phyloP scores from a whole-genome alignment of 495 filamentous ascomycete species.

The Trichoderma reesei region DNA sequence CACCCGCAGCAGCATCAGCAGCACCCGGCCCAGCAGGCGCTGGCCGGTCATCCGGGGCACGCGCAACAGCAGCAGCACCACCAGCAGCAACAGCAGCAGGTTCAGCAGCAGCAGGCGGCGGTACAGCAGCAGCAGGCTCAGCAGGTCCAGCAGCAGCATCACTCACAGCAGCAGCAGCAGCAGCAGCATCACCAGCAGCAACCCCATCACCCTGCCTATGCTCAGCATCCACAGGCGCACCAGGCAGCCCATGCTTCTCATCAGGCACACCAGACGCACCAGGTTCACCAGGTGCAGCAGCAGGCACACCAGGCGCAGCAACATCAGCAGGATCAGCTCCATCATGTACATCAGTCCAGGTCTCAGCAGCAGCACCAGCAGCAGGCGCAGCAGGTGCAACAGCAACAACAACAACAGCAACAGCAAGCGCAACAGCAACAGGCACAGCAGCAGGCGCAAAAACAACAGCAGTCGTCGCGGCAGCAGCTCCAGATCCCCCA shows the following conservation, averaged over 20 bases:
- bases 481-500: conserved; percentile 23
- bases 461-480: conserved; percentile 15
- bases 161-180: conserved; percentile 11
- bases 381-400: too few relatives aligned
- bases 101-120: conserved; percentile 10
- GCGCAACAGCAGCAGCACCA: conserved; percentile 4
- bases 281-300: conserved; percentile 24
- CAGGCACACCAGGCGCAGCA: conserved; percentile 29
- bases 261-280: conserved; percentile 17
- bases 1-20: conserved; percentile 6
- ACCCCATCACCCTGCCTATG: conserved; percentile 16
- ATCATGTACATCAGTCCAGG: conserved; percentile 17
- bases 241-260: conserved; percentile 25
- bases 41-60: conserved; percentile 17
- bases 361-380: conserved; percentile 17
- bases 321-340: conserved; percentile 23
- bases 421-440: conserved; percentile 11
- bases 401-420: conserved; percentile 11
- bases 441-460: conserved; percentile 20
- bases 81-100: conserved; percentile 11
- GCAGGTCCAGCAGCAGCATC: conserved; percentile 17
- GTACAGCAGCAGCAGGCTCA: conserved; percentile 14
- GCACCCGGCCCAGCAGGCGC: conserved; percentile 13
- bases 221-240: conserved; percentile 27
- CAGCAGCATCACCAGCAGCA: conserved; percentile 16